phyloP scores from a whole-genome alignment of 331 rosid genomes.

The Phaseolus coccineus region DNA sequence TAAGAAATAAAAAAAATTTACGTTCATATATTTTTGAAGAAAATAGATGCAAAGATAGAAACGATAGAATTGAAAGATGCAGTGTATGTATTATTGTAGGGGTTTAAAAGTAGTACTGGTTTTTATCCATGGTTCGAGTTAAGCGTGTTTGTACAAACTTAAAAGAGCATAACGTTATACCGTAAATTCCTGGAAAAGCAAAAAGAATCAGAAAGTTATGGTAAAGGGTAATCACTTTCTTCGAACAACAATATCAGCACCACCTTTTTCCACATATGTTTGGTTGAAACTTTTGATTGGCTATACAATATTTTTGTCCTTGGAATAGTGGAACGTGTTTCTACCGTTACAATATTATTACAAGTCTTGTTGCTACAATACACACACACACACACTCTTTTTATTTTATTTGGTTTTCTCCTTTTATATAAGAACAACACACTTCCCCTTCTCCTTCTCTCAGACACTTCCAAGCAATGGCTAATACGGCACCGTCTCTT shows the following conservation, averaged over 20 bases:
- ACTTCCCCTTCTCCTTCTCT: neutral
- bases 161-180: no score
- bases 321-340: neutral
- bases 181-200: no score
- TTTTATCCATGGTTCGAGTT: no score
- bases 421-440: neutral
- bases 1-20: no score
- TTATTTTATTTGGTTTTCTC: neutral
- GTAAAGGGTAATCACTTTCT: neutral
- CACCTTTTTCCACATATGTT: neutral
- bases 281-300: neutral
- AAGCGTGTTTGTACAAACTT: no score
- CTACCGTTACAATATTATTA: conserved; percentile 10
- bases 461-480: conserved; percentile 42
- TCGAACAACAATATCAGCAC: neutral
- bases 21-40: no score
- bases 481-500: neutral
- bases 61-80: no score
- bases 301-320: neutral
- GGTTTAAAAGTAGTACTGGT: no score
- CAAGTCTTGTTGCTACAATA: no score
- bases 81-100: no score
- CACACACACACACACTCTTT: neutral
- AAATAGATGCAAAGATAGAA: no score
- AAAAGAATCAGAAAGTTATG: neutral